Percentiles rank a stretch among this genome's conserved stretches.
Evolutionary conservation across 2,329 filamentous ascomycete species (phyloP).

Genomic region (Metarhizium brunneum): DNA sequence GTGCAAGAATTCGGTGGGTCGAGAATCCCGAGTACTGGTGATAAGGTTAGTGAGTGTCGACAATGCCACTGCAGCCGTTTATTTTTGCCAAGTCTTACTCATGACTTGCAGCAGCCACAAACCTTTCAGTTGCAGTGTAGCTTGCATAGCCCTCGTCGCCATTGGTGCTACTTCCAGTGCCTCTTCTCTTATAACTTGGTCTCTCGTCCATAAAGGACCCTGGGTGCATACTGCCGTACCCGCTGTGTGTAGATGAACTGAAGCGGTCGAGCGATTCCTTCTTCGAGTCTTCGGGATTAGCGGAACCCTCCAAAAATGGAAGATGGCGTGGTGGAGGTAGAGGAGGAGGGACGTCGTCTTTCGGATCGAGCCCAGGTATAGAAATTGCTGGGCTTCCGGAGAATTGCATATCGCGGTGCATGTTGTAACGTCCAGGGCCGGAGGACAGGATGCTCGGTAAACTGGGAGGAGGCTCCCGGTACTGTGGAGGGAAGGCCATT

Average conservation of each 20-base stretch:
- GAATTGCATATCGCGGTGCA: slow-evolving; percentile 22
- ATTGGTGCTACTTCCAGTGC: slow-evolving; percentile 16
- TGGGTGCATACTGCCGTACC: slow-evolving; percentile 31
- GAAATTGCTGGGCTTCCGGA: slow-evolving; percentile 28
- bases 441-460: slow-evolving; percentile 29
- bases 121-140: slow-evolving; percentile 31
- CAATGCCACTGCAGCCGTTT: background rate
- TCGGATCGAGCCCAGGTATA: slow-evolving; percentile 29
- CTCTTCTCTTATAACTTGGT: slow-evolving; percentile 23
- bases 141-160: slow-evolving; percentile 36
- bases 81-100: background rate
- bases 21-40: slow-evolving; percentile 32
- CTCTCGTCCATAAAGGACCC: slow-evolving; percentile 24
- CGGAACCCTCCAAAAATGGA: slow-evolving; percentile 24
- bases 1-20: slow-evolving; percentile 32
- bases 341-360: slow-evolving; percentile 30
- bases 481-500: slow-evolving; percentile 29
- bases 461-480: slow-evolving; percentile 23
- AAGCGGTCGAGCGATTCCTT: slow-evolving; percentile 20
- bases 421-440: slow-evolving; percentile 18
- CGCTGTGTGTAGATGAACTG: slow-evolving; percentile 23
- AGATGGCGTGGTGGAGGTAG: slow-evolving; percentile 35
- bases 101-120: slow-evolving; percentile 6
- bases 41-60: slow-evolving; percentile 5
- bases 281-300: slow-evolving; percentile 19